Percentiles rank a stretch among this genome's conserved stretches.
Evolutionary conservation across 768 basidiomycete species (phyloP).

Genomic region (Floccularia luteovirens): DNA sequence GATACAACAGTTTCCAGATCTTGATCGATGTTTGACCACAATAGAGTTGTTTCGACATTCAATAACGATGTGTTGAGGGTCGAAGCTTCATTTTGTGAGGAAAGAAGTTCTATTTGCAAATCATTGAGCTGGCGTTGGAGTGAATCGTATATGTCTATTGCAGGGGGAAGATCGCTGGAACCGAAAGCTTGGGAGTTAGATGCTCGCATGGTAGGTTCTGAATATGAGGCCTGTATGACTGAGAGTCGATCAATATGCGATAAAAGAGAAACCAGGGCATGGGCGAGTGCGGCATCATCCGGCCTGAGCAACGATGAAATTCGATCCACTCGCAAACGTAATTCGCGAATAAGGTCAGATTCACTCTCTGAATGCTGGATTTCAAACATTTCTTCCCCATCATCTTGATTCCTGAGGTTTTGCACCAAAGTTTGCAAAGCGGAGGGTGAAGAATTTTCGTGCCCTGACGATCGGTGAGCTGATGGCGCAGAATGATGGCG

Average conservation of each 20-base stretch:
- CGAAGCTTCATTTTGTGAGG: conserved; percentile 28
- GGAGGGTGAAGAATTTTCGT: conserved; percentile 29
- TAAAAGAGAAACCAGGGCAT: conserved; percentile 62
- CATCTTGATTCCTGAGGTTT: conserved; percentile 48
- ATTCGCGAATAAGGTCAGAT: conserved; percentile 49
- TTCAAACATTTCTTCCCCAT: conserved; percentile 39
- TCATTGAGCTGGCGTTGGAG: conserved; percentile 65
- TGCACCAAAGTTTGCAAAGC: conserved; percentile 56
- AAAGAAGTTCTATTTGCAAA: conserved; percentile 50
- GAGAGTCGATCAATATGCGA: conserved; percentile 62
- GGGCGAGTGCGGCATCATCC: conserved; percentile 56
- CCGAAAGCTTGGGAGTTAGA: conserved; percentile 7
- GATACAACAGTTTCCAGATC: conserved; percentile 63
- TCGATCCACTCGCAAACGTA: conserved; percentile 44
- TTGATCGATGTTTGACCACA: conserved; percentile 72
- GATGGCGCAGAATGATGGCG: conserved; percentile 56
- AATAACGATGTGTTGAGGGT: conserved; percentile 36
- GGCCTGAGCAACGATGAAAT: conserved; percentile 34
- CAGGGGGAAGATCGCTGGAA: conserved; percentile 16
- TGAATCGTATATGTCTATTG: conserved; percentile 42
- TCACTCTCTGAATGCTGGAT: conserved; percentile 31
- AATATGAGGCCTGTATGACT: conserved; percentile 22
- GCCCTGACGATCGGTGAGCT: conserved; percentile 21
- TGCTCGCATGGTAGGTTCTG: conserved; percentile 8
- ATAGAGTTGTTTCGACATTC: conserved; percentile 50